phyloP scores from a whole-genome alignment of 371 early-diverging fungal species.

The Mycotypha africana region DNA sequence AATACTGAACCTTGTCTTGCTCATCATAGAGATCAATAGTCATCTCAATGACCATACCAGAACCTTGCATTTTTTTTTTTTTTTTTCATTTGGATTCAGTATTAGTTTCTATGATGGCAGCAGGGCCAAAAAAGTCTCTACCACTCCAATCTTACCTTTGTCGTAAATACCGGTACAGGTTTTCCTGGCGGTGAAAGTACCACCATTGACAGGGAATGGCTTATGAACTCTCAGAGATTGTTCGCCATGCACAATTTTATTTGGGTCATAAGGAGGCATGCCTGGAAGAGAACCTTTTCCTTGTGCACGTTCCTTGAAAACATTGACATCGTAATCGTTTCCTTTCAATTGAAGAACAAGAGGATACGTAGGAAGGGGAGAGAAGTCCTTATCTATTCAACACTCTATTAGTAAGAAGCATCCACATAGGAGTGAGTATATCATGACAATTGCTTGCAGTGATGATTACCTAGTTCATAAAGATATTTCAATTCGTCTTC shows the following conservation, averaged over 20 bases:
- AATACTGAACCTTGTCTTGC: slow-evolving; percentile 43
- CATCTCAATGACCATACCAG: slow-evolving; percentile 25
- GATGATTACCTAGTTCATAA: slow-evolving; percentile 55
- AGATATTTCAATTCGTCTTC: slow-evolving; percentile 57
- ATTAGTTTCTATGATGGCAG: too few species aligned
- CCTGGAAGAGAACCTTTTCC: slow-evolving; percentile 46
- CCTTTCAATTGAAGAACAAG: slow-evolving; percentile 62
- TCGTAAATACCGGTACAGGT: slow-evolving; percentile 55
- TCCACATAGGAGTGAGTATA: too few species aligned
- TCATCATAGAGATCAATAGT: slow-evolving; percentile 38
- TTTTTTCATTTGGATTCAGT: too few species aligned
- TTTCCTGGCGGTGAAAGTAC: slow-evolving; percentile 49
- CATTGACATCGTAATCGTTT: slow-evolving; percentile 54
- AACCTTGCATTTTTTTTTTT: too few species aligned
- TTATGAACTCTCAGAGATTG: slow-evolving; percentile 56
- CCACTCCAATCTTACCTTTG: slow-evolving; percentile 50
- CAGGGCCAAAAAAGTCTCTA: too few species aligned
- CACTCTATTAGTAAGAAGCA: background rate
- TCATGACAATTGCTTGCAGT: too few species aligned
- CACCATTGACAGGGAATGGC: slow-evolving; percentile 56
- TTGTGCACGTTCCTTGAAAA: slow-evolving; percentile 46
- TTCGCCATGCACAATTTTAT: slow-evolving; percentile 73
- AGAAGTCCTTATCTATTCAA: slow-evolving; percentile 50
- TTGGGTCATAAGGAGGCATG: slow-evolving; percentile 65
- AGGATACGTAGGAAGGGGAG: slow-evolving; percentile 71